phyloP scores from a whole-genome alignment of 352 stramenopile species.

The Phytophthora capsici region DNA sequence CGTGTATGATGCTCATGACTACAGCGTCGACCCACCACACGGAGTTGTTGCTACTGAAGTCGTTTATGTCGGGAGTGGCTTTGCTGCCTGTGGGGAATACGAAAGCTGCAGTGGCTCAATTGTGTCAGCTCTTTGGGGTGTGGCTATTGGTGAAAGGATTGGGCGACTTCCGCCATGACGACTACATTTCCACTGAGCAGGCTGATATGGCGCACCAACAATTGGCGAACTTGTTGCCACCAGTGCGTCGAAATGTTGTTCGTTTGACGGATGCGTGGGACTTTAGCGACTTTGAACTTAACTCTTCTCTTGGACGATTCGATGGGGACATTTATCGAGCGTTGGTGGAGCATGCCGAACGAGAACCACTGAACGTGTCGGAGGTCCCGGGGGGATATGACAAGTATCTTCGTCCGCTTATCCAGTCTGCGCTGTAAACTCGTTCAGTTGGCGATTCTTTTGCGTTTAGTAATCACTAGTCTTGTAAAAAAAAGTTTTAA shows the following conservation, averaged over 20 bases:
- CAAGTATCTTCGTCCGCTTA: constrained; percentile 39
- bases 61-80: constrained; percentile 39
- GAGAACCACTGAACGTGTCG: constrained; percentile 54
- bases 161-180: constrained; percentile 55
- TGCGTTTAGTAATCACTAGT: no score
- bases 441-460: no score
- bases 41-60: constrained; percentile 46
- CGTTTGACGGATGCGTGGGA: constrained; percentile 44
- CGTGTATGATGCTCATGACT: constrained; percentile 57
- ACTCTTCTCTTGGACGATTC: constrained; percentile 57
- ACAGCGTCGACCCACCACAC: constrained; percentile 47
- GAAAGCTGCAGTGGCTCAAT: constrained; percentile 33
- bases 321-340: constrained; percentile 60
- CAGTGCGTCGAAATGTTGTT: constrained; percentile 47
- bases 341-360: constrained; percentile 39
- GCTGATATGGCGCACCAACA: constrained; percentile 39
- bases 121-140: constrained; percentile 46
- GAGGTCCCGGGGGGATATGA: constrained; percentile 51
- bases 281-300: constrained; percentile 67
- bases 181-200: constrained; percentile 51
- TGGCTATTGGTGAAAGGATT: constrained; percentile 49
- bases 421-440: constrained; percentile 25
- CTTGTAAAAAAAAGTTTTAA: no score
- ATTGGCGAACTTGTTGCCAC: constrained; percentile 37
- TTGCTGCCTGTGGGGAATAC: constrained; percentile 32